A percentile compares a stretch with the other conserved stretches of the same genome.
Evolutionary conservation across 331 rosid genomes (phyloP).

Genomic region (Malus hybrid): DNA sequence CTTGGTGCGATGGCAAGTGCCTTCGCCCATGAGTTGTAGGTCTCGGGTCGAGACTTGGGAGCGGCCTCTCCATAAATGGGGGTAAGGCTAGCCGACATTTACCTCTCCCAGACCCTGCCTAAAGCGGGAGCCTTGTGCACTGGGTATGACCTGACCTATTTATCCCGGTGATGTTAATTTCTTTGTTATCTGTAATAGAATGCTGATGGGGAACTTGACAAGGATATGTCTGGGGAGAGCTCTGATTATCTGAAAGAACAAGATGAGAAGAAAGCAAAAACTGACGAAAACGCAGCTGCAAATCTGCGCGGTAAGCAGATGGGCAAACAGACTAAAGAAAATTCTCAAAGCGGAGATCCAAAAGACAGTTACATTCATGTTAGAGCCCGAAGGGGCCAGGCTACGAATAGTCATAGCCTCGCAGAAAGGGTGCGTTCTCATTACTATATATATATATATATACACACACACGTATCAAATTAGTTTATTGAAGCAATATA

Average conservation of each 20-base stretch:
- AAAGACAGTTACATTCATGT: conserved; percentile 91
- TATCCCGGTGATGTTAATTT: conserved; percentile 17
- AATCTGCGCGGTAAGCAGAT: conserved; percentile 57
- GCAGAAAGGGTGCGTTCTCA: conserved; percentile 78
- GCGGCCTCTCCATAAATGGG: too few relatives aligned
- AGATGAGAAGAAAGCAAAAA: conserved; percentile 56
- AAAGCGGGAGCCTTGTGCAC: too few relatives aligned
- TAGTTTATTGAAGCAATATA: neutral
- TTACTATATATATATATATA: neutral
- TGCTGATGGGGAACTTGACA: conserved; percentile 52
- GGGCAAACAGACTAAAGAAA: conserved; percentile 65
- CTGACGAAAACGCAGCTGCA: conserved; percentile 41
- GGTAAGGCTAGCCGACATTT: too few relatives aligned
- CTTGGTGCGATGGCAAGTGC: too few relatives aligned
- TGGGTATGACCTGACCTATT: too few relatives aligned
- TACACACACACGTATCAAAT: neutral
- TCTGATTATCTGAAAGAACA: conserved; percentile 51
- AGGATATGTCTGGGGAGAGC: conserved; percentile 56
- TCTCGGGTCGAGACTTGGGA: too few relatives aligned
- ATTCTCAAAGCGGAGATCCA: conserved; percentile 58
- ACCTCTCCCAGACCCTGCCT: too few relatives aligned
- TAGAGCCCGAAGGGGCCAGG: conserved; percentile 98
- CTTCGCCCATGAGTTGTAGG: too few relatives aligned
- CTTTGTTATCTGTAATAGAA: conserved; percentile 38
- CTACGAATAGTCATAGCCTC: conserved; percentile 97